These are phyloP conservation scores for Beverwykella pulmonaria DNA, from an alignment of 495 filamentous ascomycete genomes.

Conservation along the genomic window DNA sequence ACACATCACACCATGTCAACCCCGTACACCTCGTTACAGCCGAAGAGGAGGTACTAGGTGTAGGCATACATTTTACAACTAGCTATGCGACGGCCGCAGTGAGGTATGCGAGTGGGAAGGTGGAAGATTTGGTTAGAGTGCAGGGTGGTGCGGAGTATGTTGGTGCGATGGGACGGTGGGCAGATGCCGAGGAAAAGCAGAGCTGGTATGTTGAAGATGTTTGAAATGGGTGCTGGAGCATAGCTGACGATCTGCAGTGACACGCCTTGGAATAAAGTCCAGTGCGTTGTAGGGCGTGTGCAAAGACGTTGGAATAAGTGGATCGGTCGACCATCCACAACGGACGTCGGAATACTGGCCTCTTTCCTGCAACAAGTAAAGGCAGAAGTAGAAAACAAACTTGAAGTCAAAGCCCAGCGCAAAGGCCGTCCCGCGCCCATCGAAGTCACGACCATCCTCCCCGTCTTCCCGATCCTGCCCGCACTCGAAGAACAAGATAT, in stretches of 20 bases:
- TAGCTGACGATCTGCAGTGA: background rate
- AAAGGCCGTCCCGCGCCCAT: background rate
- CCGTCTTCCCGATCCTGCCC: slow-evolving; percentile 5
- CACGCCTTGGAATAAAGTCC: background rate
- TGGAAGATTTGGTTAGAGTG: background rate
- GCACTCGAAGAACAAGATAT: slow-evolving; percentile 11
- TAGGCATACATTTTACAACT: slow-evolving; percentile 4
- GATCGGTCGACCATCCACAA: slow-evolving; percentile 2
- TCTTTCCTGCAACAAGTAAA: background rate
- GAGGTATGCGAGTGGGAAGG: slow-evolving; percentile 1
- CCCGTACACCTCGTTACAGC: background rate
- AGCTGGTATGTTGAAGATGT: background rate
- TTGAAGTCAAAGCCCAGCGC: background rate
- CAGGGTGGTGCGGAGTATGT: background rate
- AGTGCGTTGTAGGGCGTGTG: background rate
- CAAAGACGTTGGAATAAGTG: slow-evolving; percentile 5
- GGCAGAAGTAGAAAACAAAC: background rate
- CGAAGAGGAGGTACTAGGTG: background rate
- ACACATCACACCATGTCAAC: background rate
- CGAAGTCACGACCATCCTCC: background rate
- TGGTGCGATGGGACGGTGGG: slow-evolving; percentile 1
- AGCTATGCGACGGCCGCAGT: slow-evolving; percentile 5
- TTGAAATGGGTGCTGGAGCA: background rate
- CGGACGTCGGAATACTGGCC: slow-evolving; percentile 2
- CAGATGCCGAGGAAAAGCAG: background rate